phyloP scores from a whole-genome alignment of 805 yeast species.

The Blastobotrys muscicola region DNA sequence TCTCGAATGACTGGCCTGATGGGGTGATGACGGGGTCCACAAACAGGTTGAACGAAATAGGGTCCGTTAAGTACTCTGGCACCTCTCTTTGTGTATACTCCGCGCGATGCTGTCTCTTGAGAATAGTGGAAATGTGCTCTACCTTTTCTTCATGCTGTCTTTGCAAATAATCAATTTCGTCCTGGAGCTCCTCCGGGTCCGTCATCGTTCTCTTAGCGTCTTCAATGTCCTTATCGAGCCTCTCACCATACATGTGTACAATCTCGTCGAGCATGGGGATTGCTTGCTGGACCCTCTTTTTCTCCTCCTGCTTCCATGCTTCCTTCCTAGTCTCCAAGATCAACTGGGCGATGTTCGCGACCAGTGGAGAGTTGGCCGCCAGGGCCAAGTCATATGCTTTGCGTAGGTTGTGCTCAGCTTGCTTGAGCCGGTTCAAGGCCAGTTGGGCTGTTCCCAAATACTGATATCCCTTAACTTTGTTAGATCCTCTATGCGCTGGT shows the following conservation, averaged over 20 bases:
- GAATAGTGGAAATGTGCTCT: conserved; percentile 9
- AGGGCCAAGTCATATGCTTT: conserved; percentile 24
- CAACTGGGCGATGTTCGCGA: conserved; percentile 18
- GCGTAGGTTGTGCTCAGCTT: conserved; percentile 19
- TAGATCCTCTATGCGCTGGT: background rate
- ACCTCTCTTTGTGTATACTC: conserved; percentile 16
- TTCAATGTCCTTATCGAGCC: conserved; percentile 6
- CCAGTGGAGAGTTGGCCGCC: conserved; percentile 20
- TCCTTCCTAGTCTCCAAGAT: conserved; percentile 18
- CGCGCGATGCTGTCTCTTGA: background rate
- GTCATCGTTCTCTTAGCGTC: conserved; percentile 7
- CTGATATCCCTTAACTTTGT: background rate
- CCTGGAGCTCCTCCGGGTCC: conserved; percentile 13
- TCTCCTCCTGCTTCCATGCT: conserved; percentile 21
- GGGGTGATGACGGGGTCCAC: conserved; percentile 38
- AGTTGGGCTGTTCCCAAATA: conserved; percentile 21
- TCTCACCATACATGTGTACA: conserved; percentile 13
- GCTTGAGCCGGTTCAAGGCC: conserved; percentile 20
- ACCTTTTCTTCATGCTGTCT: conserved; percentile 14
- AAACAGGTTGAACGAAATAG: conserved; percentile 34
- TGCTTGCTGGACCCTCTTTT: conserved; percentile 14
- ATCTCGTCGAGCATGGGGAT: conserved; percentile 21
- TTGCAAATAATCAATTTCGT: conserved; percentile 15
- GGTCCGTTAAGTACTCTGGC: conserved; percentile 33
- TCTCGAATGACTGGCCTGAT: conserved; percentile 36